Base-by-base conservation (phyloP, 176 grass and related monocot species). In the Phragmites australis region DNA sequence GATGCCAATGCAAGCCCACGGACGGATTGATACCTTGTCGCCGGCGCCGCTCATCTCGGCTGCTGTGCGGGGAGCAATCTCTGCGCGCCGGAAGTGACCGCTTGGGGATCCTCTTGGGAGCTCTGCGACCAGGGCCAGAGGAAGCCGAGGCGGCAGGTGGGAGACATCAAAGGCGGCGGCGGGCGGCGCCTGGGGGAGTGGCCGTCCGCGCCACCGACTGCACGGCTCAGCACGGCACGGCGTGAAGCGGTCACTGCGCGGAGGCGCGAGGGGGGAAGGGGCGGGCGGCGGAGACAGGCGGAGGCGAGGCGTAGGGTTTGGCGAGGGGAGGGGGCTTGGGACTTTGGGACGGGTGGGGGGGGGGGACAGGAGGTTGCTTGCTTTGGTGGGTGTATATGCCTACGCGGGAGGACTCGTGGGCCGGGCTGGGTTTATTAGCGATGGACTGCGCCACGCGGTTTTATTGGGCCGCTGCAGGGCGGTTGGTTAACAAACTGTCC, bases 41-140 rank as follows among this genome's bases (percentile, higher is more conserved):
- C 48, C 83, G 62, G 25, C 74, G 72, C 88, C 74, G 75, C 51
- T 90, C 88, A 90, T 90, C 68, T 83, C 74, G 74, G 48, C 88
- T 79, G 84, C 37, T 34, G 46, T 17, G 63, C 46, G 12, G 54
- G 64, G 26, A 21, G 64, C 76, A 30, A 25, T 15, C 23, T 1
- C 60, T 61, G 62, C 23, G 66, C 1, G 54, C 63, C 42, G 75
- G 39, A n/a, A 7, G 3, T 37, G 48, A 13, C 17, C 42, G n/a
- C 58, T 37, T 2, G 30, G 57, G 75, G 19, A 27, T 8, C 45
- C 67, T 80, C 69, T 57, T 84, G 59, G 68, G 59, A 68, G 41
- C 56, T 85, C 45, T 45, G 75, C 83, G 75, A 85, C 83, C 83
- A 68, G 18, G 67, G 75, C 65, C 81, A 74, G 81, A 79, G 81